A percentile compares a stretch with the other conserved stretches of the same genome.
phyloP scores from a whole-genome alignment of 2,329 filamentous ascomycete genomes.

The Colletotrichum spaethianum region DNA sequence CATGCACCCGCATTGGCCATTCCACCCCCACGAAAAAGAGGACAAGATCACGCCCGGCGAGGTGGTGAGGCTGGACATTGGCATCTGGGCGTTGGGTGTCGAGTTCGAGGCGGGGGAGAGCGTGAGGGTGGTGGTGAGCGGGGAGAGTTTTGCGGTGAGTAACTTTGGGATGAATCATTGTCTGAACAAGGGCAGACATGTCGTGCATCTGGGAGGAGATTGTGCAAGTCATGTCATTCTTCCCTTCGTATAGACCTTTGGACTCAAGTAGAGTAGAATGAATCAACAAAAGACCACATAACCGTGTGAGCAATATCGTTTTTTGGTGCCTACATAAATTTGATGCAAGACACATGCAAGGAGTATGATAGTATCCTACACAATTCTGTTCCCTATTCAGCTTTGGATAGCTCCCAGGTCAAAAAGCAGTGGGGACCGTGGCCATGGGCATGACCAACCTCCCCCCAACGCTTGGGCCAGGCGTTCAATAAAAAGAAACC shows the following conservation, averaged over 20 bases:
- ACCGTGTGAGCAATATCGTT: neutral
- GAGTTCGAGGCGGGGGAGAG: conserved; percentile 47
- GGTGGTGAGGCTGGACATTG: conserved; percentile 47
- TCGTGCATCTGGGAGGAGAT: conserved; percentile 44
- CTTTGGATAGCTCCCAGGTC: neutral
- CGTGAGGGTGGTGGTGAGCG: conserved; percentile 45
- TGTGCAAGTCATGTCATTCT: conserved; percentile 43
- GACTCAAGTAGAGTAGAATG: neutral
- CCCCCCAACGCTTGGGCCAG: conserved; percentile 10
- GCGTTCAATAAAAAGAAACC: neutral
- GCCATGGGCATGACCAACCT: neutral
- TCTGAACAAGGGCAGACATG: conserved; percentile 44
- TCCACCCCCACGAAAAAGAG: conserved; percentile 28
- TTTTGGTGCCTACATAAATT: no score
- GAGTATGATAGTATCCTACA: neutral
- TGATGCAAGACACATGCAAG: neutral
- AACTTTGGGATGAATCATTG: conserved; percentile 18
- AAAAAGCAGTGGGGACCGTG: neutral
- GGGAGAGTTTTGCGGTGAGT: conserved; percentile 42
- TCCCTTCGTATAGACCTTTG: conserved; percentile 13
- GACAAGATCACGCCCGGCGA: conserved; percentile 42
- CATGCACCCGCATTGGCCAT: conserved; percentile 49
- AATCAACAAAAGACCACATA: neutral
- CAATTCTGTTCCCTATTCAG: neutral
- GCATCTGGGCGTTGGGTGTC: conserved; percentile 49